Evolutionary conservation across 257 asterid species (phyloP), one percentile per base, ranked within the genome.

Genomic region (Pogostemon cablin): DNA sequence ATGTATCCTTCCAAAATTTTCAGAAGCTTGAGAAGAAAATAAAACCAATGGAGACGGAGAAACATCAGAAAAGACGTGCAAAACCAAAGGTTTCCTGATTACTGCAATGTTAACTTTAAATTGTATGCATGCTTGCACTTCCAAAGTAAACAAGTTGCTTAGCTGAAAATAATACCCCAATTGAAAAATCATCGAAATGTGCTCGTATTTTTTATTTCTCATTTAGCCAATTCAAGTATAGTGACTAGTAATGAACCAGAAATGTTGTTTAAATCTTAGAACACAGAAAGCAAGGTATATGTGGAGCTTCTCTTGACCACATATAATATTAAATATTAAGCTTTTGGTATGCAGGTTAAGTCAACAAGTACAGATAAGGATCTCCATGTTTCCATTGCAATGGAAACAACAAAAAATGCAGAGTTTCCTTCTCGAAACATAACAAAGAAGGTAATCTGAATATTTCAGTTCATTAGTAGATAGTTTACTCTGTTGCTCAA

Each of bases 11-110:
- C 63, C 87, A 82, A 86, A 87, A 88, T 82, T 84, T 83, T 69
- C 85, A 88, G 90, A 88, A 81, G 85, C 85, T 88, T 53, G 92
- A 88, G 74, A 80, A 83, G 83, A 87, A 87, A 77, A 67, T 15
- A 67, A 87, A 72, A 75, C 68, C 77, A 38, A 78, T 74, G 68
- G 90, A 79, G 40, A 63, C 77, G 41, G 88, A 76, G 67, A 84
- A 86, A 42, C 81, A 79, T 49, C 84, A 71, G 15, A 15, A 15
- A 48, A 67, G 47, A 75, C 87, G 70, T 59, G 72, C 75, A 54
- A 90, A 80, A 78, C 68, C 79, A 64, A 86, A 84, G 96, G 98
- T 86, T 67, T 55, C 52, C n/a, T 48, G 8, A 56, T 67, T 7
- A 59, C 65, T 50, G 34, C 38, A 20, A 9, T 70, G 70, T 65